Evolutionary conservation across 2,329 filamentous ascomycete species (phyloP).

Genomic region (Fusarium robinianum): DNA sequence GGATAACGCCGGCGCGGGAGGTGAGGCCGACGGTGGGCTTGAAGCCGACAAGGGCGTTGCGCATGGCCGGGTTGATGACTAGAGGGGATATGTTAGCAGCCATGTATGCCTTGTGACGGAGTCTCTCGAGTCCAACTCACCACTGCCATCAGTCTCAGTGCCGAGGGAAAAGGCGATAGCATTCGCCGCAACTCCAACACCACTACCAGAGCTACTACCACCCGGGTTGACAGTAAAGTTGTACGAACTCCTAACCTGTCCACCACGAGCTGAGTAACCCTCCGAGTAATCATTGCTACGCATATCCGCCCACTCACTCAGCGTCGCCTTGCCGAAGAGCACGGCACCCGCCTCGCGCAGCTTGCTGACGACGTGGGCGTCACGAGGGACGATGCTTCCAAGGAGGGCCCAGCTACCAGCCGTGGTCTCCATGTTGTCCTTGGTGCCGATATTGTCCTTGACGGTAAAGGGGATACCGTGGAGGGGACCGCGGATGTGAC

Average conservation of each 20-base stretch:
- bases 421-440: slow-evolving; percentile 79
- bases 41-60: slow-evolving; percentile 71
- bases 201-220: slow-evolving; percentile 70
- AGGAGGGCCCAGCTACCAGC: slow-evolving; percentile 70
- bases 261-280: slow-evolving; percentile 67
- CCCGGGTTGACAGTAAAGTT: slow-evolving; percentile 71
- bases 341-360: slow-evolving; percentile 69
- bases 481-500: slow-evolving; percentile 64
- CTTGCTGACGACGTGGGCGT: slow-evolving; percentile 65
- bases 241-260: slow-evolving; percentile 68
- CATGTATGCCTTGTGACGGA: too few relatives aligned
- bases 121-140: slow-evolving; percentile 39
- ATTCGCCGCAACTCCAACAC: slow-evolving; percentile 66
- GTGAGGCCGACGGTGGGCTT: slow-evolving; percentile 78
- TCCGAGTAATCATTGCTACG: slow-evolving; percentile 68
- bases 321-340: slow-evolving; percentile 70
- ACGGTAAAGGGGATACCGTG: slow-evolving; percentile 77
- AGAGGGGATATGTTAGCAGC: slow-evolving; percentile 9
- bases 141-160: slow-evolving; percentile 74
- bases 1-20: slow-evolving; percentile 66
- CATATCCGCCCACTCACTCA: slow-evolving; percentile 79
- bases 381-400: slow-evolving; percentile 68
- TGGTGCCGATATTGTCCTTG: slow-evolving; percentile 69
- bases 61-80: slow-evolving; percentile 72
- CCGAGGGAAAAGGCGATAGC: slow-evolving; percentile 67